Conservation (phyloP, 345 rosid species). For the Dipteronia sinensis region DNA sequence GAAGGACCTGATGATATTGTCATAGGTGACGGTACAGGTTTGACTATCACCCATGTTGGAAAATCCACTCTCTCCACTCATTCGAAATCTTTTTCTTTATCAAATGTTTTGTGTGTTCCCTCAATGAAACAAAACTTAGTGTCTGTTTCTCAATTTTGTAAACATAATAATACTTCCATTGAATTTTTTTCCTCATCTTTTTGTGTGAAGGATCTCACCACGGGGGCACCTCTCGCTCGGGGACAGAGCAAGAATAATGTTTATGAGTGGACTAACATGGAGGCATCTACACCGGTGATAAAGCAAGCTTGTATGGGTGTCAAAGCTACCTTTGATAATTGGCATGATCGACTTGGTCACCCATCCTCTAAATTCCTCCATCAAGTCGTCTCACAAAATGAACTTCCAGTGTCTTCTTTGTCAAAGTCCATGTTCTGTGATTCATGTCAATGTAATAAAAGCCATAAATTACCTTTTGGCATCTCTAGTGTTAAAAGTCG, state of each 20-base stretch:
- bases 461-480: neutral
- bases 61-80: neutral
- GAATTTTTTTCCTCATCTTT: neutral
- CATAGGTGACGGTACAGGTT: neutral
- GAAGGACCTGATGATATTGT: neutral
- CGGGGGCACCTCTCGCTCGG: neutral
- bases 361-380: neutral
- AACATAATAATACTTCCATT: neutral
- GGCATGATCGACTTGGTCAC: neutral
- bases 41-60: neutral
- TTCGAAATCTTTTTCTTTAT: neutral
- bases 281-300: neutral
- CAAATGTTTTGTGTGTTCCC: neutral
- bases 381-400: neutral
- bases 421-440: neutral
- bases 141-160: slow-evolving; percentile 5
- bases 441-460: neutral
- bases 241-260: neutral
- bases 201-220: slow-evolving; percentile 8
- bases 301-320: neutral
- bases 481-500: too few relatives aligned
- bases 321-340: too few relatives aligned
- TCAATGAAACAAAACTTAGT: neutral
- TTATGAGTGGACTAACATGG: neutral
- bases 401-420: too few relatives aligned